Evolutionary conservation across 2,329 filamentous ascomycete species (phyloP), one percentile per base, ranked within the genome.

Genomic region (Aspergillus pseudoterreus): DNA sequence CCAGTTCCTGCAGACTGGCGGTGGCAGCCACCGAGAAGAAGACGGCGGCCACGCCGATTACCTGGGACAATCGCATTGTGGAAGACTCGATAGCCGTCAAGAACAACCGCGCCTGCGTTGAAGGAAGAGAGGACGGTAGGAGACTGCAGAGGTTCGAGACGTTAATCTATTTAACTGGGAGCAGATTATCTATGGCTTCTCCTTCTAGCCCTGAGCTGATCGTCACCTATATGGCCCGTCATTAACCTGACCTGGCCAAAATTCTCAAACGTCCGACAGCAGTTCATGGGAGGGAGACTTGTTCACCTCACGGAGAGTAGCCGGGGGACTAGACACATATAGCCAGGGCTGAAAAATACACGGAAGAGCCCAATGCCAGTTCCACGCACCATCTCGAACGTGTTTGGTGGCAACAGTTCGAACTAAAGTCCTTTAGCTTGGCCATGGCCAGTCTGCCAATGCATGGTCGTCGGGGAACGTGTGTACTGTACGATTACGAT

Each of bases 1-100:
- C 58, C 24, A 63, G 24, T 19, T 59, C 43, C 30, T 53, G 45
- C 32, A 56, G 21, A 24, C 47, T 51, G 21, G 53, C 52, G n/a
- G 47, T 45, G 12, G 52, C 53, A 43, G 39, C 43, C 19, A 27
- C 41, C 14, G 55, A 41, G 33, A 57, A 52, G 19, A 53, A 15
- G n/a, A 46, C 47, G 24, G 43, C 49, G 12, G 22, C 48, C 27
- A 59, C 30, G 15, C 39, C 33, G 42, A 43, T 44, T 21, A 41
- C 43, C 17, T 36, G 27, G 27, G 27, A 30, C 27, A 30, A 30
- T 30, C 27, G 27, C 19, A 50, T 35, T 8, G 12, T 43, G 15
- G 19, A 43, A 2, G 41, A 43, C 8, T 14, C 19, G 41, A 19
- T 14, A 43, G 27, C 10, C 27, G 19, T 10, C 17, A 14, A 11